Conservation (phyloP, 306 rosid species). For the Arachis hypogaea region DNA sequence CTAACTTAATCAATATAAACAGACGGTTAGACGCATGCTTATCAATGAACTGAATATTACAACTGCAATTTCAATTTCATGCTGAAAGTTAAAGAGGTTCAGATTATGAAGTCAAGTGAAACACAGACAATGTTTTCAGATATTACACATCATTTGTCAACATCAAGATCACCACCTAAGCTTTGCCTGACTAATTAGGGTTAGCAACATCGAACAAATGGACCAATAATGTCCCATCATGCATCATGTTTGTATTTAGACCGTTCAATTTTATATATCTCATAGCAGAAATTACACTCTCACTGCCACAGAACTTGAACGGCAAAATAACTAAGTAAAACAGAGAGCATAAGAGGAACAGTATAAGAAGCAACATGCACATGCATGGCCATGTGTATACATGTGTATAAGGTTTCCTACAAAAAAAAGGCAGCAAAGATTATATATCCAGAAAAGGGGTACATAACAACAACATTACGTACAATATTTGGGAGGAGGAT, state of each 20-base stretch:
- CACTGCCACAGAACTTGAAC: slow-evolving; percentile 15
- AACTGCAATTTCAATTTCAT: slow-evolving; percentile 6
- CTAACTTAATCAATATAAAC: not conserved
- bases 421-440: not conserved
- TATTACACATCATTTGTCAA: not conserved
- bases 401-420: not conserved
- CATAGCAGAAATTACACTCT: no score
- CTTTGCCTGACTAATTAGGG: no score
- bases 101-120: slow-evolving; percentile 18
- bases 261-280: no score
- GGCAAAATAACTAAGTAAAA: not conserved
- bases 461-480: slow-evolving; percentile 39
- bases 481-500: slow-evolving; percentile 94
- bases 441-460: not conserved
- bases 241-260: no score
- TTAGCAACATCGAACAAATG: no score
- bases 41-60: slow-evolving; percentile 27
- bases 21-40: slow-evolving; percentile 16
- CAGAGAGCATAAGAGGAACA: not conserved
- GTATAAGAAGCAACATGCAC: not conserved
- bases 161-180: no score
- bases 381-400: not conserved
- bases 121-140: not conserved
- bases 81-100: not conserved
- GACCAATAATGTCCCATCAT: no score